Base-by-base conservation (phyloP, 2,329 filamentous ascomycete species). In the Microcera coccophila region DNA sequence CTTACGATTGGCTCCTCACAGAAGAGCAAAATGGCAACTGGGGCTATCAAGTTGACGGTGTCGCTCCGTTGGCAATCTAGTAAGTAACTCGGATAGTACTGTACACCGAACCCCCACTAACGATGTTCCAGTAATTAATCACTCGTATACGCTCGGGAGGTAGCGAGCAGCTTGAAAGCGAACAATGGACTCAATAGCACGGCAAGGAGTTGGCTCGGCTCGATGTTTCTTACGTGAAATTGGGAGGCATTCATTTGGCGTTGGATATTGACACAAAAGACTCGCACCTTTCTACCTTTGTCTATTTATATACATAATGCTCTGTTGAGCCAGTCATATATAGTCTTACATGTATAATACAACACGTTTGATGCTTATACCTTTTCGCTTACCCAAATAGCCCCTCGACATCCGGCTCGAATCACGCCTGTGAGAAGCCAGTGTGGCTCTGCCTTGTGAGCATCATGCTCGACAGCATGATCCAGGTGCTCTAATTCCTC, bases 41-140 rank as follows among this genome's bases (percentile, higher is more conserved):
- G 93, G 78, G 96, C 49, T 97, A 95, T 68, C 89, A 91, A 61
- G 88, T 97, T 42, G 93, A 98, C 65, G 85, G 94, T 65, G 84
- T 98, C 62, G 94, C 93, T 57, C 93, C 93, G 43, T 74, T 98
- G 68, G 90, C 96, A 70, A 97, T 98, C 60, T 98, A 98, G 87
- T 89, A 75, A 83, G 85, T 77, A 12, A 24, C 21, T 18, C 8
- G 14, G 10, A 19, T 16, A 20, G 21, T 5, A 11, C 10, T 32
- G 22, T 31, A n/a, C 7, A 20, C 15, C 26, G 11, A 18, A 33
- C 14, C 8, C 7, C 12, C 42, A 24, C 65, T 68, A 59, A 69
- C 58, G 26, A 18, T 35, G 9, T 35, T 33, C 8, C 35, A 69
- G 64, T 47, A 64, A 66, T 52, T 68, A 59, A 64, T 48, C 17